These are phyloP conservation scores for Saccharomycopsis synnaedendra DNA, from an alignment of 805 yeast genomes.

Conservation along the genomic window DNA sequence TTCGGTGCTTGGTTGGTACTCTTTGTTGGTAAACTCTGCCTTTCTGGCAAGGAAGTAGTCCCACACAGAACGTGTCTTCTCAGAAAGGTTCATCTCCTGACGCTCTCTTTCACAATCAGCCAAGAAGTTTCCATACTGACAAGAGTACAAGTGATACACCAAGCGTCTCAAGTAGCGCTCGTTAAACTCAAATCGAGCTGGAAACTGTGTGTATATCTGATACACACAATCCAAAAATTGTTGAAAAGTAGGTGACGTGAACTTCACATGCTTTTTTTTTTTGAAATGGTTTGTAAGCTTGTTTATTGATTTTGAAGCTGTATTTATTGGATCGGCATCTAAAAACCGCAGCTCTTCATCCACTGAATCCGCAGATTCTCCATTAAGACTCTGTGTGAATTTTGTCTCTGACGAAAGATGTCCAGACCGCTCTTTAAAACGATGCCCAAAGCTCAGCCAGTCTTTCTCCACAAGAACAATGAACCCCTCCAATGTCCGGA, in stretches of 20 bases:
- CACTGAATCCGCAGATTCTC: not conserved
- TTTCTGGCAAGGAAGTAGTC: slow-evolving; percentile 77
- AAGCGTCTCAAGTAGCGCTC: slow-evolving; percentile 78
- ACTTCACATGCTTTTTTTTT: slow-evolving; percentile 38
- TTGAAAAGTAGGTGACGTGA: slow-evolving; percentile 86
- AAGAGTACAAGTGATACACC: slow-evolving; percentile 80
- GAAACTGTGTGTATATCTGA: slow-evolving; percentile 64
- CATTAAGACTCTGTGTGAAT: slow-evolving; percentile 31
- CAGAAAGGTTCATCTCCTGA: slow-evolving; percentile 25
- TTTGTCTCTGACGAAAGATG: slow-evolving; percentile 48
- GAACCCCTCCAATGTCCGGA: slow-evolving; percentile 80
- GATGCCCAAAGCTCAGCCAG: slow-evolving; percentile 91
- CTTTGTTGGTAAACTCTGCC: slow-evolving; percentile 51
- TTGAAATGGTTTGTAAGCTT: slow-evolving; percentile 41
- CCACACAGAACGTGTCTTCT: slow-evolving; percentile 75
- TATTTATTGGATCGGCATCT: slow-evolving; percentile 22
- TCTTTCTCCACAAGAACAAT: slow-evolving; percentile 82
- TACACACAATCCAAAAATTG: slow-evolving; percentile 87
- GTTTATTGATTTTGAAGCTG: slow-evolving; percentile 33
- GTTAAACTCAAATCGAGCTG: slow-evolving; percentile 71
- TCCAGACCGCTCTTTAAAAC: slow-evolving; percentile 75
- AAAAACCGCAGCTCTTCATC: not conserved
- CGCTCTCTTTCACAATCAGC: slow-evolving; percentile 64
- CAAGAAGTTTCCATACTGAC: slow-evolving; percentile 90
- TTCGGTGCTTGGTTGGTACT: slow-evolving; percentile 24